Percentiles rank a stretch among this genome's conserved stretches.
Conservation (phyloP, 345 rosid genomes). For the Toxicodendron radicans region DNA sequence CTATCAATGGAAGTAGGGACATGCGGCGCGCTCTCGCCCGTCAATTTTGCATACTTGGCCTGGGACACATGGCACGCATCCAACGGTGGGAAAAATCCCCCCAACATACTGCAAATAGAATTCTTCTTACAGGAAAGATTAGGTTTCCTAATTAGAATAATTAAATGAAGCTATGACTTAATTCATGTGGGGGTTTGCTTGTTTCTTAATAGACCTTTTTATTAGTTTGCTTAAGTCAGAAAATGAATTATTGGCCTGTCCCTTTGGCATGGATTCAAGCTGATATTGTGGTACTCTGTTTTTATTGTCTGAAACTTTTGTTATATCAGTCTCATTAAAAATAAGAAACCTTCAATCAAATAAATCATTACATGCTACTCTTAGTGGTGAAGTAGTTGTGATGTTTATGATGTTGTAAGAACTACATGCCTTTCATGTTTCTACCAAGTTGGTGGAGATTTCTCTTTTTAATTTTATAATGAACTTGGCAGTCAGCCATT, state of each 20-base stretch:
- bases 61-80: too few relatives aligned
- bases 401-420: background rate
- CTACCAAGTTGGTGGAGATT: background rate
- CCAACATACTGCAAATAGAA: too few relatives aligned
- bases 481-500: constrained; percentile 73
- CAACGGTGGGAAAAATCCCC: too few relatives aligned
- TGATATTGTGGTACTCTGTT: background rate
- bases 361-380: background rate
- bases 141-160: background rate
- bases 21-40: too few relatives aligned
- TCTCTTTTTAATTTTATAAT: background rate
- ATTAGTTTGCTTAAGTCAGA: background rate
- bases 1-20: too few relatives aligned
- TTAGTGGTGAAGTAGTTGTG: background rate
- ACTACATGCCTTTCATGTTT: background rate
- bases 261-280: background rate
- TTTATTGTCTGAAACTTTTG: constrained; percentile 2
- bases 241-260: background rate
- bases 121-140: background rate
- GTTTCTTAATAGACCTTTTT: background rate
- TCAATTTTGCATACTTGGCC: too few relatives aligned
- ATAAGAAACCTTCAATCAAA: background rate
- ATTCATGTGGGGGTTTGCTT: background rate
- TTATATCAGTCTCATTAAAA: background rate
- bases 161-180: background rate